These are phyloP conservation scores for Populus tomentosa DNA, from an alignment of 441 rosid species.

Conservation along the genomic window DNA sequence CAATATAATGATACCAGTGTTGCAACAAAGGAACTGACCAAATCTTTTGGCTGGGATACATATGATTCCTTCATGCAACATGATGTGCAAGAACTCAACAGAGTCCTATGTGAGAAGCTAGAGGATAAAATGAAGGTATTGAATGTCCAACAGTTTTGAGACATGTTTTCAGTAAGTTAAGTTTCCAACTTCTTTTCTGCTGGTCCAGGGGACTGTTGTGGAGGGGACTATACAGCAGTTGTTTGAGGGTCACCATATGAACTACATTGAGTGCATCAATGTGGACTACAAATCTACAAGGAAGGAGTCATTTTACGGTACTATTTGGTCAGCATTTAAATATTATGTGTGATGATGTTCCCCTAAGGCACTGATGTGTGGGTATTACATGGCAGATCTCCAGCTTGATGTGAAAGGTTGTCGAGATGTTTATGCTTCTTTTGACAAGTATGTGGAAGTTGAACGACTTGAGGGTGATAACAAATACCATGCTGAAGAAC, in stretches of 20 bases:
- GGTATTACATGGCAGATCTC: constrained; percentile 53
- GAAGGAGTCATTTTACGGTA: constrained; percentile 93
- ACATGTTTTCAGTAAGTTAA: constrained; percentile 5
- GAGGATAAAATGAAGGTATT: constrained; percentile 95
- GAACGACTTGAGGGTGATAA: constrained; percentile 97
- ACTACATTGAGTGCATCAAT: constrained; percentile 88
- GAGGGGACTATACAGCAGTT: constrained; percentile 94
- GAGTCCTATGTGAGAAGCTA: constrained; percentile 84
- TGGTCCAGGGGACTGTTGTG: constrained; percentile 79
- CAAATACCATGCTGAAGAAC: constrained; percentile 88
- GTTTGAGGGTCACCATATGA: constrained; percentile 94
- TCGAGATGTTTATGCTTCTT: constrained; percentile 91
- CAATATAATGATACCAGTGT: constrained; percentile 87
- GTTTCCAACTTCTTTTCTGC: constrained; percentile 13
- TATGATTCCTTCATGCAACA: constrained; percentile 95
- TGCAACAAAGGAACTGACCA: constrained; percentile 81
- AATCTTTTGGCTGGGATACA: constrained; percentile 98
- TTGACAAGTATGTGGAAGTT: constrained; percentile 96
- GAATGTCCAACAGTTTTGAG: constrained; percentile 9
- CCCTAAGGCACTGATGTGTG: constrained; percentile 8
- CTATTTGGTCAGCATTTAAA: constrained; percentile 6
- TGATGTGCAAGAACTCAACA: constrained; percentile 93
- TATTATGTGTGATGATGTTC: constrained; percentile 8
- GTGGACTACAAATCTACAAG: constrained; percentile 92
- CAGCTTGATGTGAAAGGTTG: constrained; percentile 99